Evolutionary conservation across 108 stramenopile genomes (phyloP).

Genomic region (Skeletonema potamos): DNA sequence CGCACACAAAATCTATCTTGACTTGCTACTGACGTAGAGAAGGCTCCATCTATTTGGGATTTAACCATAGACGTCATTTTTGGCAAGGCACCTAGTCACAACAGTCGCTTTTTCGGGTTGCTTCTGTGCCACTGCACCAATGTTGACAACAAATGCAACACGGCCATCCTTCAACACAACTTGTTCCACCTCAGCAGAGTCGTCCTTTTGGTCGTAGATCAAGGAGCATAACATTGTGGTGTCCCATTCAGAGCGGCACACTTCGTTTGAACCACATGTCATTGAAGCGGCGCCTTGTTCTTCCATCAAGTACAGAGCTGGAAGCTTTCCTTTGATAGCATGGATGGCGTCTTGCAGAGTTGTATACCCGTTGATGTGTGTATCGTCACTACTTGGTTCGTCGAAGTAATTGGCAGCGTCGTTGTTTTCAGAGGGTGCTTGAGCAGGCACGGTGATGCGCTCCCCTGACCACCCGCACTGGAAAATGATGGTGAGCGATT

Average conservation of each 20-base stretch:
- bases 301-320: conserved; percentile 7
- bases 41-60: neutral
- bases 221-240: conserved; percentile 5
- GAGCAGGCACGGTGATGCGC: neutral
- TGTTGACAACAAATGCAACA: neutral
- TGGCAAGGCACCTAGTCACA: neutral
- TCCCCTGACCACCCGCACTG: conserved; percentile 5
- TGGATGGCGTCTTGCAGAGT: neutral
- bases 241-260: neutral
- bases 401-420: conserved; percentile 5
- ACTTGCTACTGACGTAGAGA: too few relatives aligned
- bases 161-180: neutral
- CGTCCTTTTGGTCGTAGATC: neutral
- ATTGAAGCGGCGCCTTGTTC: conserved; percentile 1
- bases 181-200: neutral
- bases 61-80: neutral
- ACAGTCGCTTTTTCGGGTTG: neutral
- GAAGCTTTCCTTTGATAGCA: neutral
- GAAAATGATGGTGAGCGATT: neutral
- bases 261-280: conserved; percentile 1
- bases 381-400: neutral
- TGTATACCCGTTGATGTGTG: neutral
- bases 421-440: neutral
- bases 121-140: neutral
- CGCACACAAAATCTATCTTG: neutral